Conservation (phyloP, 805 yeast genomes). For the Nadsonia fulvescens region DNA sequence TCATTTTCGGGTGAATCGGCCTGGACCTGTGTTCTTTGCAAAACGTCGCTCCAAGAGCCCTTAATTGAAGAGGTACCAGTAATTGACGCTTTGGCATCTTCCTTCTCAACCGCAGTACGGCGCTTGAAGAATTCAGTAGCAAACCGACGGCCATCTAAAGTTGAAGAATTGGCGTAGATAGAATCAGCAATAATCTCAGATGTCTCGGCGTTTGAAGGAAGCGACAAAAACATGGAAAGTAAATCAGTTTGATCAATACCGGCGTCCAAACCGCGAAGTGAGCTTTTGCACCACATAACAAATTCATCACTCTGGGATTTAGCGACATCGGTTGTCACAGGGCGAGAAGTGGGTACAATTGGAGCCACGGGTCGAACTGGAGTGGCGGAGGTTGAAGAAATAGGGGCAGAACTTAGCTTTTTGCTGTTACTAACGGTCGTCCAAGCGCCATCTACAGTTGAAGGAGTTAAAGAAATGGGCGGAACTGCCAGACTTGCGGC, state of each 20-base stretch:
- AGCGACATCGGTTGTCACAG: slow-evolving; percentile 8
- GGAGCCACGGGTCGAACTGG: slow-evolving; percentile 8
- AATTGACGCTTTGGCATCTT: slow-evolving; percentile 27
- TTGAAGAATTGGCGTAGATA: slow-evolving; percentile 68
- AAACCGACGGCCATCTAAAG: slow-evolving; percentile 88
- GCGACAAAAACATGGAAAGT: slow-evolving; percentile 56
- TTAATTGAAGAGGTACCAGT: slow-evolving; percentile 15
- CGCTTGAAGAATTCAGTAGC: slow-evolving; percentile 77
- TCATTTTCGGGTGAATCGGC: slow-evolving; percentile 15
- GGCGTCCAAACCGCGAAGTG: slow-evolving; percentile 37
- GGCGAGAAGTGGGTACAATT: slow-evolving; percentile 4
- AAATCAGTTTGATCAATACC: slow-evolving; percentile 67
- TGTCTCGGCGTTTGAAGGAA: slow-evolving; percentile 63
- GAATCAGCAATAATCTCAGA: slow-evolving; percentile 82
- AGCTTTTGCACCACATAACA: slow-evolving; percentile 22
- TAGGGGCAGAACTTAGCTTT: slow-evolving; percentile 5
- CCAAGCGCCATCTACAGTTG: slow-evolving; percentile 12
- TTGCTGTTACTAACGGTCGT: no score
- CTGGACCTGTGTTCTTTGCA: slow-evolving; percentile 21
- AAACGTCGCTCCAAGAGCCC: slow-evolving; percentile 64
- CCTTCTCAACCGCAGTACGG: slow-evolving; percentile 51
- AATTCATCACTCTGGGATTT: slow-evolving; percentile 19
- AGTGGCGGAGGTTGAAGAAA: slow-evolving; percentile 8
- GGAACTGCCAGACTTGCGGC: slow-evolving; percentile 2
- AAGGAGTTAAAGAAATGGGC: slow-evolving; percentile 1